phyloP scores from a whole-genome alignment of 164 flowering plant species.

The Vitis amurensis region DNA sequence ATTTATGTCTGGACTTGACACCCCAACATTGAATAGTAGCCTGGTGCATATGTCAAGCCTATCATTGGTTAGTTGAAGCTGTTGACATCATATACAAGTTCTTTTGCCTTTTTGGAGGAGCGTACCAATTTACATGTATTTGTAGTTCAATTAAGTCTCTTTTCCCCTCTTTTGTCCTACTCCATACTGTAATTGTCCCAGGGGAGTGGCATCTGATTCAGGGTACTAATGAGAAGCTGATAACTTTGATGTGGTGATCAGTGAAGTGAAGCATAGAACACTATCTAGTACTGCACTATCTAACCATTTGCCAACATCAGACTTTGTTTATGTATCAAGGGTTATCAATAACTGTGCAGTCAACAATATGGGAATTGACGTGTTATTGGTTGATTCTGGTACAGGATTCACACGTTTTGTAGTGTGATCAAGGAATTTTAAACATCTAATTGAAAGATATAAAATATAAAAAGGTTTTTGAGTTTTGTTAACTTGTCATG shows the following conservation, averaged over 20 bases:
- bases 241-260: not conserved
- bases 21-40: no score
- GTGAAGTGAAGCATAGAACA: not conserved
- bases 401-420: no score
- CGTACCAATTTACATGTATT: not conserved
- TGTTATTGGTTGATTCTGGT: not conserved
- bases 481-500: not conserved
- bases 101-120: not conserved
- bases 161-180: not conserved
- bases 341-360: not conserved
- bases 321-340: not conserved
- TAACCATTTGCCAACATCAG: not conserved
- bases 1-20: no score
- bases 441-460: no score
- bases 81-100: not conserved
- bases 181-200: not conserved
- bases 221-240: not conserved
- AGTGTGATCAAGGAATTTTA: no score
- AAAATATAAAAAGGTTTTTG: not conserved
- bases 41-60: not conserved
- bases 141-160: not conserved
- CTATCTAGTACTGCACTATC: not conserved
- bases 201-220: not conserved
- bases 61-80: not conserved
- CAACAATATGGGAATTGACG: not conserved